phyloP scores from a whole-genome alignment of 805 yeast species.

The Cyberlindnera bimundalis region DNA sequence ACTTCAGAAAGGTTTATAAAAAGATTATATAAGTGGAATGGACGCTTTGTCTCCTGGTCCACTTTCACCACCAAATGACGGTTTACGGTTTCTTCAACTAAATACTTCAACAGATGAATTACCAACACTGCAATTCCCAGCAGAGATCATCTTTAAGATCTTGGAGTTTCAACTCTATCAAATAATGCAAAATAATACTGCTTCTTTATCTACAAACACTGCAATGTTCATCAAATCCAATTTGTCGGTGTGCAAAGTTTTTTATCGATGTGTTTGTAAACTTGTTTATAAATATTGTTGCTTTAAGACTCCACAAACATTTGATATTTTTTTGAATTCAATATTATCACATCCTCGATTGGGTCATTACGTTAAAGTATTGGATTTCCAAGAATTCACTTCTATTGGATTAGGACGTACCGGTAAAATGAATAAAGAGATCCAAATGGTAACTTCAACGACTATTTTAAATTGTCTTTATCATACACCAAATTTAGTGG shows the following conservation, averaged over 20 bases:
- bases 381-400: conserved; percentile 87
- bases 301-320: conserved; percentile 77
- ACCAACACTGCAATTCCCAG: conserved; percentile 36
- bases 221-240: conserved; percentile 50
- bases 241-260: conserved; percentile 52
- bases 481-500: conserved; percentile 64
- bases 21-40: background rate
- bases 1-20: background rate
- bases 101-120: conserved; percentile 1
- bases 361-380: conserved; percentile 62
- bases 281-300: conserved; percentile 63
- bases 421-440: conserved; percentile 84
- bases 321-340: conserved; percentile 64
- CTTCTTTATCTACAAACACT: conserved; percentile 48
- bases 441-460: conserved; percentile 79
- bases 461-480: conserved; percentile 64
- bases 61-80: conserved; percentile 5
- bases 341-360: conserved; percentile 43
- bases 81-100: background rate
- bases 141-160: conserved; percentile 53
- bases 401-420: conserved; percentile 88
- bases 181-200: conserved; percentile 45
- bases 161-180: conserved; percentile 53
- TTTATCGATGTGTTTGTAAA: conserved; percentile 54
- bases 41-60: conserved; percentile 9